Evolutionary conservation across 106 monocot genomes (phyloP), one percentile per base, ranked within the genome.

Genomic region (Acorus gramineus): DNA sequence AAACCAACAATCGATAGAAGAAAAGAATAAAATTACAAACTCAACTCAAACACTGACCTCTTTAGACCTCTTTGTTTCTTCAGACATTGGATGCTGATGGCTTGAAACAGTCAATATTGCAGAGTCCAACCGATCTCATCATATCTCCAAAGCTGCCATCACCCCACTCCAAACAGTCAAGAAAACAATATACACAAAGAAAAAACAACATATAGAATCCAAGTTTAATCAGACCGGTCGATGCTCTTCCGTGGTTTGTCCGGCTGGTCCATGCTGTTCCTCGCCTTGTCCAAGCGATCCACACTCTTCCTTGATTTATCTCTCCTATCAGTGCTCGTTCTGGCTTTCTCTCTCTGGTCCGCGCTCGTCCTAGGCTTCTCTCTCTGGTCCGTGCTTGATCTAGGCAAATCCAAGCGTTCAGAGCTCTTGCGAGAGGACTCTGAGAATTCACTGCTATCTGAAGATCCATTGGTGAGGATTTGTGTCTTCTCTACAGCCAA

Each of bases 71-170:
- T 28, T 28, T 28, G 28, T 28, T 28, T 28, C 12, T 46, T 81
- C 57, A 76, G 47, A 49, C 48, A 3, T 56, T 71, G 7, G 74
- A 68, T 60, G 65, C n/a, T 57, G 68, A 12, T 11, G 59, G 60
- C 58, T 77, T 80, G 59, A 84, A 77, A 74, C 84, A 80, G 63
- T 80, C 77, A 7, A 71, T 79, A 64, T 74, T 84, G 70, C 84
- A 80, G 43, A 80, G 66, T 4, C 80, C 73, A 57, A 84, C 77
- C 1, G 84, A 73, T 51, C 77, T 77, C 12, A 84, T 80, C 74
- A 74, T 83, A 10, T 65, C 69, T 11, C 65, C 81, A 56, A 84
- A 69, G 11, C 83, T 84, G 76, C 61, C 50, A 71, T 54, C 44
- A 56, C 55, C 56, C 52, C 8, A 73, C 13, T 28, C 28, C 8